These are phyloP conservation scores for Penicillium sclerotiorum DNA, from an alignment of 2,329 filamentous ascomycete species.

Conservation along the genomic window DNA sequence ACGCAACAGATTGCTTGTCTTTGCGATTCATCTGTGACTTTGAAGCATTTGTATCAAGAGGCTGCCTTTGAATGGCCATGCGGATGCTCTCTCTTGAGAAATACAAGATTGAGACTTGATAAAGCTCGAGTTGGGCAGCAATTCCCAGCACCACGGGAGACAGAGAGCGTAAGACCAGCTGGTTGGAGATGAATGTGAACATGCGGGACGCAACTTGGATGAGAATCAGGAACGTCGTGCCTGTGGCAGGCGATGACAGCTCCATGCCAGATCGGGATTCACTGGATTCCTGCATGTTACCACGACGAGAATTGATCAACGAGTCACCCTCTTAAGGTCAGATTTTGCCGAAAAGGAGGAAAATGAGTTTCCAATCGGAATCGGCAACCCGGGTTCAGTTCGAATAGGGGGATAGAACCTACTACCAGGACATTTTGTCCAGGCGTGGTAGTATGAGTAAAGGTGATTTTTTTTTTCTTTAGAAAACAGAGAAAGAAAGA, in stretches of 20 bases:
- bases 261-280: slow-evolving; percentile 24
- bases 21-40: slow-evolving; percentile 13
- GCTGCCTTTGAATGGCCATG: slow-evolving; percentile 84
- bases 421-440: too few relatives aligned
- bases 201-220: slow-evolving; percentile 86
- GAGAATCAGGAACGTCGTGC: slow-evolving; percentile 81
- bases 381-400: too few relatives aligned
- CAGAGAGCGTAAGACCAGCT: slow-evolving; percentile 82
- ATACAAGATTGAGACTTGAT: slow-evolving; percentile 89
- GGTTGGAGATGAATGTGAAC: slow-evolving; percentile 89
- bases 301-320: background rate
- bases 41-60: slow-evolving; percentile 27
- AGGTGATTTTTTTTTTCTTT: background rate
- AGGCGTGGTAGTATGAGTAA: too few relatives aligned
- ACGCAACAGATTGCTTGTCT: slow-evolving; percentile 32
- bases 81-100: slow-evolving; percentile 90
- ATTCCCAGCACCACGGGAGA: slow-evolving; percentile 83
- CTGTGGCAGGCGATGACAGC: slow-evolving; percentile 56
- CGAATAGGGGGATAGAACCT: too few relatives aligned
- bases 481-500: too few relatives aligned
- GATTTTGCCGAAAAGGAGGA: background rate
- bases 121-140: slow-evolving; percentile 88
- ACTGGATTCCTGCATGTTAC: slow-evolving; percentile 21
- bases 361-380: too few relatives aligned
- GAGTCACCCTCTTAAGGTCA: background rate